phyloP scores from a whole-genome alignment of 306 rosid genomes.

The Arachis hypogaea region DNA sequence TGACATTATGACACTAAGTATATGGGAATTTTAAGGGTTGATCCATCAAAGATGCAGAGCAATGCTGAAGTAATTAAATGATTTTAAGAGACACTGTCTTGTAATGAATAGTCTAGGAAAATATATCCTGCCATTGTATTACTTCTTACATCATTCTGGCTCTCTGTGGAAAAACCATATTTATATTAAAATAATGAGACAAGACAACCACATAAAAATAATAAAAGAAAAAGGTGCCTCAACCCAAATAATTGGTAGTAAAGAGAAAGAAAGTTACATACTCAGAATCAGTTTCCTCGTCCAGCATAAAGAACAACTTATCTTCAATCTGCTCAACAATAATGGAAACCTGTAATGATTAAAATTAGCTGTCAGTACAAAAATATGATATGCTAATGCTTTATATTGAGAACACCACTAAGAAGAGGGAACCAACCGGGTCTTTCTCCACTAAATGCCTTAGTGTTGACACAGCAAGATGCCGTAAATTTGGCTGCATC shows the following conservation, averaged over 20 bases:
- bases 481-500: constrained; percentile 90
- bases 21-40: constrained; percentile 26
- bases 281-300: constrained; percentile 98
- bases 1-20: not conserved
- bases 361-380: constrained; percentile 42
- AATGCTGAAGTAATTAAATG: not conserved
- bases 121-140: constrained; percentile 6
- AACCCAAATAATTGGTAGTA: constrained; percentile 20
- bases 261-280: constrained; percentile 45
- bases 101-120: constrained; percentile 16
- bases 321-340: constrained; percentile 90
- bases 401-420: constrained; percentile 22
- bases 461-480: constrained; percentile 90
- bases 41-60: not conserved
- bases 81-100: constrained; percentile 13
- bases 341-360: constrained; percentile 70
- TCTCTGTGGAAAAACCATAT: constrained; percentile 17
- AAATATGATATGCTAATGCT: constrained; percentile 26
- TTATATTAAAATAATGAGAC: not conserved
- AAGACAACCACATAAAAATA: constrained; percentile 12
- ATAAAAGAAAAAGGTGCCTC: constrained; percentile 9
- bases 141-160: constrained; percentile 19
- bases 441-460: constrained; percentile 97
- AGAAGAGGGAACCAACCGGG: constrained; percentile 61
- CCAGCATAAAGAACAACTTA: constrained; percentile 86